Base-by-base conservation (phyloP, 2,329 filamentous ascomycete species). In the Exophiala xenobiotica region DNA sequence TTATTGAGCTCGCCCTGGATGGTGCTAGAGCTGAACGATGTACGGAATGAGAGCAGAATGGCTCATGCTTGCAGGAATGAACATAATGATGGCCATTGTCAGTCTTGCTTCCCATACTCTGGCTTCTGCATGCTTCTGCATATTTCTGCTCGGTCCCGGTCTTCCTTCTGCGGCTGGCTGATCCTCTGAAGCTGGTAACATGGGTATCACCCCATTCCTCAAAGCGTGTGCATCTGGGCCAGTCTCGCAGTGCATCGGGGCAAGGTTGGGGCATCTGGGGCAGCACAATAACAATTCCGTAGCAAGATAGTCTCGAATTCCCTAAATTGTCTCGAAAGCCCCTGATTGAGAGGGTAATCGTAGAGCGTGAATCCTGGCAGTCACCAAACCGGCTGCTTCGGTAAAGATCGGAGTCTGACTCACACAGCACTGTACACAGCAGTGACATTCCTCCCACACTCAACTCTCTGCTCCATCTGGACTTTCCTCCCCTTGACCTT, bases 401-500 rank as follows among this genome's bases (percentile, higher is more conserved):
- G 19, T 22, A 18, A 5, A 8, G 9, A 14, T 16, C 9, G 12
- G n/a, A 12, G 9, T 35, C 31, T 22, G 24, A 29, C 16, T 59
- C 48, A 82, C 27, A 78, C 72, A 4, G 75, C 75, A 29, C 89
- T 95, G 71, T 93, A 97, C 3, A 96, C 86, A 12, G 85, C 89
- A 50, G 87, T 92, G 9, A 91, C 85, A 57, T 82, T 84, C 56
- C 87, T 80, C 14, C 92, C 92, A 66, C 91, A 96, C 68, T 93
- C 89, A 8, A 96, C 84, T 61, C 84, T 84, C 73, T 96, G 92
- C 74, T 96, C 90, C 60, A 95, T 74, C 48, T 78, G 85, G 12
- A 87, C 85, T 65, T 78, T 88, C 63, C 86, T 77, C 1, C 88
- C 87, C 2, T 80, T 81, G 6, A 93, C 68, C 50, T 78, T 81